Conservation (phyloP, 345 rosid genomes). For the Litchi chinensis region DNA sequence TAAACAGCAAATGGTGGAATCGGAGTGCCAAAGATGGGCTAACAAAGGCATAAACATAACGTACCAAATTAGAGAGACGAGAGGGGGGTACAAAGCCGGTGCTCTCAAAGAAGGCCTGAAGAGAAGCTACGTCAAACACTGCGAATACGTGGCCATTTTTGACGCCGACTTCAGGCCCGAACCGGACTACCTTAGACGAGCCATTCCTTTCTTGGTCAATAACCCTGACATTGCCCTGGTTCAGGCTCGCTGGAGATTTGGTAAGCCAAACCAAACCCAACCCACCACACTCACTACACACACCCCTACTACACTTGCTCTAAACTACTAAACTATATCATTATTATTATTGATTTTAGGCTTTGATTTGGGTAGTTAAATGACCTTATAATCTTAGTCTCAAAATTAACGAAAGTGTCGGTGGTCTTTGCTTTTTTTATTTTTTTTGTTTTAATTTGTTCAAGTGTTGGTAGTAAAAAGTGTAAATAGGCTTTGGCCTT, state of each 20-base stretch:
- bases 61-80: slow-evolving; percentile 91
- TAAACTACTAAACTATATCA: neutral
- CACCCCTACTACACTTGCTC: no score
- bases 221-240: slow-evolving; percentile 89
- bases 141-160: slow-evolving; percentile 88
- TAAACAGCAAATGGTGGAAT: slow-evolving; percentile 90
- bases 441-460: neutral
- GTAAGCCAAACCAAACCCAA: slow-evolving; percentile 45
- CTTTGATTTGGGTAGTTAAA: slow-evolving; percentile 15
- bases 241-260: slow-evolving; percentile 98
- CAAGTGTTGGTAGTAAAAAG: slow-evolving; percentile 4
- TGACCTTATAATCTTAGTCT: slow-evolving; percentile 22
- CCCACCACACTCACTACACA: neutral
- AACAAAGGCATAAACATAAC: slow-evolving; percentile 83
- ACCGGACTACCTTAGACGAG: slow-evolving; percentile 83
- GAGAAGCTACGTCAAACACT: slow-evolving; percentile 90
- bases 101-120: slow-evolving; percentile 95
- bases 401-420: slow-evolving; percentile 56
- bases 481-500: slow-evolving; percentile 32
- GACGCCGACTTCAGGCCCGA: slow-evolving; percentile 98
- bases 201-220: slow-evolving; percentile 75
- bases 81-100: slow-evolving; percentile 98
- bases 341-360: neutral
- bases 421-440: slow-evolving; percentile 40
- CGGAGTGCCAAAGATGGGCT: slow-evolving; percentile 98